Percentiles rank a stretch among this genome's conserved stretches.
Conservation (phyloP, 2,329 filamentous ascomycete genomes). For the Coleophoma cylindrospora region DNA sequence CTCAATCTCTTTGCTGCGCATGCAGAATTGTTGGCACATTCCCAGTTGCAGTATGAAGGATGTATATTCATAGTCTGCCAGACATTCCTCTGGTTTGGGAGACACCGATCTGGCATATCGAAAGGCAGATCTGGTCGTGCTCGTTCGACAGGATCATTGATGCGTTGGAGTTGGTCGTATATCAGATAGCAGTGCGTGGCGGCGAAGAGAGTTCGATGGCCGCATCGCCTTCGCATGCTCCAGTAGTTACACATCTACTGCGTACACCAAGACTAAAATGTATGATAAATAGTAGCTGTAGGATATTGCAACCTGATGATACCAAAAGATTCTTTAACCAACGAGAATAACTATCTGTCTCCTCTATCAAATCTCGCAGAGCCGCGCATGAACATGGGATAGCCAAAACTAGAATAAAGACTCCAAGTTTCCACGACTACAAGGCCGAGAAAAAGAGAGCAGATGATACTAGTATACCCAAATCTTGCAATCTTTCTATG, state of each 20-base stretch:
- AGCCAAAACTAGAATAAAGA: too few species aligned
- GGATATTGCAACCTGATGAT: too few species aligned
- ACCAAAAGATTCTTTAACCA: too few species aligned
- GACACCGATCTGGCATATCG: constrained; percentile 18
- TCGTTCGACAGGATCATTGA: constrained; percentile 20
- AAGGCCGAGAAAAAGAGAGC: too few species aligned
- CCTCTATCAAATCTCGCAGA: too few species aligned
- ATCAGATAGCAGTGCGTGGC: constrained; percentile 23
- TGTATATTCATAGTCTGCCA: constrained; percentile 9
- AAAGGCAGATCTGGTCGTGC: constrained; percentile 16
- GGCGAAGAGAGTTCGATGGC: constrained; percentile 21
- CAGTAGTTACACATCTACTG: constrained; percentile 24
- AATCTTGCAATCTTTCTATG: too few species aligned
- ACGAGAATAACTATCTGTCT: too few species aligned
- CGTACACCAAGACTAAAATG: too few species aligned
- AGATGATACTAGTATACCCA: too few species aligned
- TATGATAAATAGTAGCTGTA: too few species aligned
- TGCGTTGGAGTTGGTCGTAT: constrained; percentile 24
- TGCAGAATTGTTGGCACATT: constrained; percentile 24
- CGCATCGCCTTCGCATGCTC: constrained; percentile 19
- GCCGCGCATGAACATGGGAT: too few species aligned
- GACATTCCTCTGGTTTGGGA: constrained; percentile 19
- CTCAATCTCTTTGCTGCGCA: constrained; percentile 16
- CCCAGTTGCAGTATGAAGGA: constrained; percentile 15
- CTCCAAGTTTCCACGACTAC: too few species aligned